Conservation (phyloP, 179 eudicot genomes). For the Nepenthes alata region DNA sequence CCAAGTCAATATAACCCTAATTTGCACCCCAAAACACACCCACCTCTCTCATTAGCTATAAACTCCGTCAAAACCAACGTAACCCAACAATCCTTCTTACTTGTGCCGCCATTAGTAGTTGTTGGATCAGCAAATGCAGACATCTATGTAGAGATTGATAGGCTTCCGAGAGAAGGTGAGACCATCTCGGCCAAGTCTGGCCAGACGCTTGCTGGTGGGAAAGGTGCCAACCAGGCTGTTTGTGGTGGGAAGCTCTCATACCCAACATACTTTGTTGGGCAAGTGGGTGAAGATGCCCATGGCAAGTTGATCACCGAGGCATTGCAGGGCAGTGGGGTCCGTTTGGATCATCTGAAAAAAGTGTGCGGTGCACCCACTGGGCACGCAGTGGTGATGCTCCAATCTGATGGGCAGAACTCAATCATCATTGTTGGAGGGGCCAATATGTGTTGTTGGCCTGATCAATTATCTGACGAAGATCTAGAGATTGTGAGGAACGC, state of each 20-base stretch:
- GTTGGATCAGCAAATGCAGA: slow-evolving; percentile 96
- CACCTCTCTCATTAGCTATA: slow-evolving; percentile 23
- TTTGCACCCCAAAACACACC: slow-evolving; percentile 11
- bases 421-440: slow-evolving; percentile 91
- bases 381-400: slow-evolving; percentile 94
- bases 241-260: slow-evolving; percentile 58
- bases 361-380: slow-evolving; percentile 70
- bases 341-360: slow-evolving; percentile 33
- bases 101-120: slow-evolving; percentile 54
- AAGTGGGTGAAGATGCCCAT: slow-evolving; percentile 76
- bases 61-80: slow-evolving; percentile 29
- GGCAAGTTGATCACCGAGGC: slow-evolving; percentile 65
- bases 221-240: slow-evolving; percentile 92
- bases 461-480: slow-evolving; percentile 26
- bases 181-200: slow-evolving; percentile 75
- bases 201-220: slow-evolving; percentile 83
- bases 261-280: slow-evolving; percentile 80
- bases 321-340: slow-evolving; percentile 59
- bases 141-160: slow-evolving; percentile 70
- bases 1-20: slow-evolving; percentile 24
- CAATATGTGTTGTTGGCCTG: slow-evolving; percentile 69
- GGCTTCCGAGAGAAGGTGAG: slow-evolving; percentile 73
- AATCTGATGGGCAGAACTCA: slow-evolving; percentile 70
- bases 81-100: slow-evolving; percentile 4
- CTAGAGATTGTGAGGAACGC: slow-evolving; percentile 58